These are phyloP conservation scores for Nemophila menziesii DNA, from an alignment of 257 asterid species.

Conservation along the genomic window DNA sequence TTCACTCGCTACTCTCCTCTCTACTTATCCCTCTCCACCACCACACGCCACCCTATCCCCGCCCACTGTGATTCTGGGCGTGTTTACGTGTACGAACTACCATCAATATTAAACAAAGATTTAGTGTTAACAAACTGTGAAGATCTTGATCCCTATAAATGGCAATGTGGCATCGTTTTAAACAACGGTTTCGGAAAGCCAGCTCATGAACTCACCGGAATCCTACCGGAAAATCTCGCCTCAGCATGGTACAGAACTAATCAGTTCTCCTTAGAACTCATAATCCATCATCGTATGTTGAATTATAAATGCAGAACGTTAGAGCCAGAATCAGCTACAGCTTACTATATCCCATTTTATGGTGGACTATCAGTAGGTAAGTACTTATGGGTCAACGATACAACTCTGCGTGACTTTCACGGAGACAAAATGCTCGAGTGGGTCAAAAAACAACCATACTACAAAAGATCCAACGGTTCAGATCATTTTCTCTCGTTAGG, in stretches of 20 bases:
- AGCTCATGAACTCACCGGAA: conserved; percentile 24
- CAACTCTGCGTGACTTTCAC: conserved; percentile 42
- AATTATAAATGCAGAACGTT: conserved; percentile 57
- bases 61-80: conserved; percentile 55
- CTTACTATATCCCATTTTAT: conserved; percentile 86
- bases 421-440: conserved; percentile 50
- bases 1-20: conserved; percentile 29
- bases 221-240: conserved; percentile 40
- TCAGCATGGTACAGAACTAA: conserved; percentile 85
- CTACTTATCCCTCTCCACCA: conserved; percentile 13
- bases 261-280: conserved; percentile 55
- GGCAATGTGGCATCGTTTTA: conserved; percentile 77
- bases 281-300: conserved; percentile 56
- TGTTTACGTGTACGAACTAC: conserved; percentile 67
- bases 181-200: conserved; percentile 71
- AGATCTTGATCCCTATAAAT: conserved; percentile 68
- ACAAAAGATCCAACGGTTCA: conserved; percentile 54
- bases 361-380: conserved; percentile 89
- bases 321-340: conserved; percentile 67
- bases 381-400: conserved; percentile 60
- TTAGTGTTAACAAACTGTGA: conserved; percentile 34
- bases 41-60: conserved; percentile 20
- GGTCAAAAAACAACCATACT: conserved; percentile 44
- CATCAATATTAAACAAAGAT: conserved; percentile 45
- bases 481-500: conserved; percentile 74